A percentile compares a stretch with the other conserved stretches of the same genome.
These are phyloP conservation scores for Flueggea neowawraea DNA, from an alignment of 441 rosid genomes.

Conservation along the genomic window DNA sequence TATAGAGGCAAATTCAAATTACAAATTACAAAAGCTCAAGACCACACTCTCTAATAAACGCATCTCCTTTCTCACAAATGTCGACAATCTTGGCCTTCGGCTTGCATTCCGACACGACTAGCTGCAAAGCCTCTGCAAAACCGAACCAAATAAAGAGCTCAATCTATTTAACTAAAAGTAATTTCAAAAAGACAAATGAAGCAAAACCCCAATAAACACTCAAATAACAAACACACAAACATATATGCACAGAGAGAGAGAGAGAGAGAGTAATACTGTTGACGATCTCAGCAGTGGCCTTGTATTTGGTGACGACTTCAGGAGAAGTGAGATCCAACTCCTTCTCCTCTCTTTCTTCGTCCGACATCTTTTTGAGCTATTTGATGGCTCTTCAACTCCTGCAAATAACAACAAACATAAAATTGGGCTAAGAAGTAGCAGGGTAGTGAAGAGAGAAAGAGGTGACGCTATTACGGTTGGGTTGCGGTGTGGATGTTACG, in stretches of 20 bases:
- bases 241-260: background rate
- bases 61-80: slow-evolving; percentile 85
- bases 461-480: background rate
- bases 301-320: slow-evolving; percentile 95
- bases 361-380: slow-evolving; percentile 59
- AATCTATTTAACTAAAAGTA: no score
- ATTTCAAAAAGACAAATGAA: background rate
- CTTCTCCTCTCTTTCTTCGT: slow-evolving; percentile 97
- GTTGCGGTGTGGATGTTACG: background rate
- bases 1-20: no score
- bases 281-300: slow-evolving; percentile 93
- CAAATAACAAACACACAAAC: background rate
- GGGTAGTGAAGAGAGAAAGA: background rate
- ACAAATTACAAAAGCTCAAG: background rate
- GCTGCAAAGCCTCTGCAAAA: slow-evolving; percentile 68
- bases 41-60: slow-evolving; percentile 81
- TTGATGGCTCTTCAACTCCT: no score
- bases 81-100: slow-evolving; percentile 89
- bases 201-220: background rate
- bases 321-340: slow-evolving; percentile 90
- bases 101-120: slow-evolving; percentile 74
- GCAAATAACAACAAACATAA: no score
- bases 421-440: slow-evolving; percentile 28
- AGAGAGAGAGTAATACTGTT: slow-evolving; percentile 51
- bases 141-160: no score